Conservation (phyloP, 2,329 filamentous ascomycete genomes). For the Fusarium avenaceum region DNA sequence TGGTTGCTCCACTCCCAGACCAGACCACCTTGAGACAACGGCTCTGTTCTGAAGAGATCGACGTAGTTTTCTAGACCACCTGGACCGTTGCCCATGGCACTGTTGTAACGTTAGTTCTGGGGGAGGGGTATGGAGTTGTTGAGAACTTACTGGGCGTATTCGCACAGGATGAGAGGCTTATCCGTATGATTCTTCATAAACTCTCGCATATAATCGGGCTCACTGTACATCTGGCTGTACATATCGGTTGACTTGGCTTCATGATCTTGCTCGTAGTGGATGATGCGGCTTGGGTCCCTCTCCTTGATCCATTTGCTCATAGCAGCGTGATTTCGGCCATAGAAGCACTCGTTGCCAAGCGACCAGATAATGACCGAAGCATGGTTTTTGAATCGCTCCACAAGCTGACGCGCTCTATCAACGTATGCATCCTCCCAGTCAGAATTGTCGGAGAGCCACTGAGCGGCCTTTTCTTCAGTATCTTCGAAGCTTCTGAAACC, state of each 20-base stretch:
- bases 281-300: slow-evolving; percentile 66
- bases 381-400: slow-evolving; percentile 72
- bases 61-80: slow-evolving; percentile 77
- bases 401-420: slow-evolving; percentile 74
- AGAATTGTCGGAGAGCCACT: slow-evolving; percentile 67
- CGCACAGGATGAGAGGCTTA: slow-evolving; percentile 71
- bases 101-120: not conserved
- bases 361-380: slow-evolving; percentile 78
- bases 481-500: slow-evolving; percentile 56
- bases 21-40: slow-evolving; percentile 70
- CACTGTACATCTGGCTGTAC: slow-evolving; percentile 75
- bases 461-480: slow-evolving; percentile 35
- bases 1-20: slow-evolving; percentile 77
- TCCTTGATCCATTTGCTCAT: slow-evolving; percentile 75
- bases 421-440: slow-evolving; percentile 75
- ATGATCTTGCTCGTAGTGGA: slow-evolving; percentile 76
- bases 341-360: slow-evolving; percentile 79
- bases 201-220: slow-evolving; percentile 54
- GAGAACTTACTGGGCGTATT: slow-evolving; percentile 59
- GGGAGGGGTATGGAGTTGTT: too few relatives aligned
- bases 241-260: slow-evolving; percentile 72
- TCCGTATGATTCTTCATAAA: slow-evolving; percentile 10
- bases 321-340: slow-evolving; percentile 74
- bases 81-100: slow-evolving; percentile 79
- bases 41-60: slow-evolving; percentile 70